phyloP scores from a whole-genome alignment of 2,329 filamentous ascomycete genomes.

The Pestalotiopsis fici region DNA sequence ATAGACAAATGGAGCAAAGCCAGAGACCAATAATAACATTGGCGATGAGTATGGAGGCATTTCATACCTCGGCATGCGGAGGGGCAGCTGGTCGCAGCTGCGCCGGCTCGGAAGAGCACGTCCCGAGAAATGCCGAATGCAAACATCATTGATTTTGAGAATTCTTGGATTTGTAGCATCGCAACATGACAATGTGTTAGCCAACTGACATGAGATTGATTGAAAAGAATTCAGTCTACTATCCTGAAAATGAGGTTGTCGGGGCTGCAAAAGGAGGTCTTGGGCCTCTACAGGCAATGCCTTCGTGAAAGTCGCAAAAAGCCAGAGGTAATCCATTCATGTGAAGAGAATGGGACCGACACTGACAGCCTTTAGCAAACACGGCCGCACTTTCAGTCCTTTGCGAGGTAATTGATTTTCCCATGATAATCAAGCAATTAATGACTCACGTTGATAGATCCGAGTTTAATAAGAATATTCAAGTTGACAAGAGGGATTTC shows the following conservation, averaged over 20 bases:
- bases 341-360: conserved; percentile 14
- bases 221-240: no score
- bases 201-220: no score
- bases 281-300: conserved; percentile 84
- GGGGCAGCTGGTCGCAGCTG: neutral
- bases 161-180: no score
- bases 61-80: no score
- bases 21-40: no score
- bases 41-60: neutral
- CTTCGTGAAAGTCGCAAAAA: conserved; percentile 81
- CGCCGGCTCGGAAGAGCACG: neutral
- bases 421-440: neutral
- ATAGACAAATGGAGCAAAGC: no score
- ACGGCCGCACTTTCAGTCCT: conserved; percentile 63
- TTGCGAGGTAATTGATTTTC: conserved; percentile 54
- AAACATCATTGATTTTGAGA: conserved; percentile 2
- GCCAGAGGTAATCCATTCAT: conserved; percentile 57
- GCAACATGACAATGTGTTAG: neutral
- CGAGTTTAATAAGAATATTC: conserved; percentile 74
- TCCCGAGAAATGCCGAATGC: neutral
- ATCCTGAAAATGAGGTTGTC: conserved; percentile 64
- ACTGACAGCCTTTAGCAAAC: conserved; percentile 44
- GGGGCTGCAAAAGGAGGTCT: conserved; percentile 86
- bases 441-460: conserved; percentile 42
- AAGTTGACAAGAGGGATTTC: conserved; percentile 82